Evolutionary conservation across 805 yeast species (phyloP).

Genomic region (Pichia pseudocactophila): DNA sequence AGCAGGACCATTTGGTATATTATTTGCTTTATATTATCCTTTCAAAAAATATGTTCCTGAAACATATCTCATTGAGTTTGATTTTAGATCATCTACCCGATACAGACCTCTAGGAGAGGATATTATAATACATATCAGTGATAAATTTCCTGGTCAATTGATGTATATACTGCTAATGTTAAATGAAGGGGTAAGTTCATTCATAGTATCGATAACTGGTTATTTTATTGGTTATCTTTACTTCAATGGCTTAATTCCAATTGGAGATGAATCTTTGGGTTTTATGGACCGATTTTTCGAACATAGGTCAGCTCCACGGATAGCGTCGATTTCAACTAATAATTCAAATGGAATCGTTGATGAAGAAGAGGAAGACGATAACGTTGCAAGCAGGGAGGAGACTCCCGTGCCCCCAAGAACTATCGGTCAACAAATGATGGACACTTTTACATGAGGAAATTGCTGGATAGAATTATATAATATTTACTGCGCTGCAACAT

Average conservation of each 20-base stretch:
- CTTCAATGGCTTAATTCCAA: slow-evolving; percentile 36
- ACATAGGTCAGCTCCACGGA: no score
- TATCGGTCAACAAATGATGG: slow-evolving; percentile 50
- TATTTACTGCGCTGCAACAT: slow-evolving; percentile 13
- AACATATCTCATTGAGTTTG: slow-evolving; percentile 31
- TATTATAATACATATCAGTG: slow-evolving; percentile 10
- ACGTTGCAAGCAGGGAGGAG: slow-evolving; percentile 32
- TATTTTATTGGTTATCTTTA: slow-evolving; percentile 37
- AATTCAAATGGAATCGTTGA: slow-evolving; percentile 10
- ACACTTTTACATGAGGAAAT: slow-evolving; percentile 39
- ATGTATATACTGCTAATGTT: slow-evolving; percentile 15
- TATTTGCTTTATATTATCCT: slow-evolving; percentile 32
- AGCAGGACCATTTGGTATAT: slow-evolving; percentile 35
- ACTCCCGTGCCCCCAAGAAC: slow-evolving; percentile 48
- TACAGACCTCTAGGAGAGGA: slow-evolving; percentile 25
- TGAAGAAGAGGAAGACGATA: slow-evolving; percentile 26
- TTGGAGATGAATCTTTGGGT: slow-evolving; percentile 25
- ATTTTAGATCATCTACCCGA: slow-evolving; percentile 21
- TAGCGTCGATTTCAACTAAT: slow-evolving; percentile 1
- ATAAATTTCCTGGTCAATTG: slow-evolving; percentile 12
- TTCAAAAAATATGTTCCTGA: slow-evolving; percentile 34
- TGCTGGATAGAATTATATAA: slow-evolving; percentile 3
- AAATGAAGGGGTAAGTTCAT: slow-evolving; percentile 36
- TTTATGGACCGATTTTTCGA: slow-evolving; percentile 12
- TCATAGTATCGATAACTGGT: slow-evolving; percentile 32